phyloP scores from a whole-genome alignment of 208 protist genomes.

The Lotmaria passim region DNA sequence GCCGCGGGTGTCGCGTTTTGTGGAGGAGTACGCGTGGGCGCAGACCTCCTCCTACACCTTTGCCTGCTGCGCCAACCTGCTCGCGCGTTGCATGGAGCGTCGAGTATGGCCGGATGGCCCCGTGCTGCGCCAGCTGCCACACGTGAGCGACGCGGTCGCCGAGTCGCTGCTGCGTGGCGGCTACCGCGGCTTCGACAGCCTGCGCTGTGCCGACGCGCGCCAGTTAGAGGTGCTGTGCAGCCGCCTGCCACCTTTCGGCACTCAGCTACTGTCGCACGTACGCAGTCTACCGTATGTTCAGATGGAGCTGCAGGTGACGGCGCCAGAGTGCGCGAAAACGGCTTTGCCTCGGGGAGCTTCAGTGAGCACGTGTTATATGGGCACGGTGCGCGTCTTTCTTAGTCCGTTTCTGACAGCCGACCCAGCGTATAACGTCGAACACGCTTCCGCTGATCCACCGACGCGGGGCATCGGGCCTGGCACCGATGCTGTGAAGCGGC shows the following conservation, averaged over 20 bases:
- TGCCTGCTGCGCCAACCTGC: slow-evolving; percentile 45
- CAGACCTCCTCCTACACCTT: slow-evolving; percentile 45
- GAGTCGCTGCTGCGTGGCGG: slow-evolving; percentile 53
- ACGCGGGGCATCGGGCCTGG: no score
- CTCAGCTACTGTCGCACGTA: slow-evolving; percentile 45
- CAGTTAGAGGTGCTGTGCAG: slow-evolving; percentile 73
- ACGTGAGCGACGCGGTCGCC: slow-evolving; percentile 62
- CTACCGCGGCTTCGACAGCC: slow-evolving; percentile 44
- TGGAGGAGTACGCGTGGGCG: slow-evolving; percentile 64
- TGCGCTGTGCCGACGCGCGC: slow-evolving; percentile 46
- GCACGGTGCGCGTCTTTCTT: slow-evolving; percentile 8
- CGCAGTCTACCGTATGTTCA: slow-evolving; percentile 30
- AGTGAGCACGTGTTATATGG: not conserved
- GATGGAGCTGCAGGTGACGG: slow-evolving; percentile 3
- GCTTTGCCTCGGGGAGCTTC: not conserved
- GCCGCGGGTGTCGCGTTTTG: slow-evolving; percentile 70
- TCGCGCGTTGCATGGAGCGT: slow-evolving; percentile 78
- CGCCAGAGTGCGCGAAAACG: not conserved
- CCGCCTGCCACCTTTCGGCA: slow-evolving; percentile 77
- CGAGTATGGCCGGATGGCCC: slow-evolving; percentile 75
- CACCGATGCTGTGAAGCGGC: not conserved
- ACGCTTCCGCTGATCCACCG: no score
- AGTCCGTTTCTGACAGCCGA: not conserved
- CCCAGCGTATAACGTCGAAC: no score
- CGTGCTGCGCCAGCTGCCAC: slow-evolving; percentile 73